Evolutionary conservation across 371 early-diverging fungal species (phyloP).

Genomic region (Rhizopus microsporus): DNA sequence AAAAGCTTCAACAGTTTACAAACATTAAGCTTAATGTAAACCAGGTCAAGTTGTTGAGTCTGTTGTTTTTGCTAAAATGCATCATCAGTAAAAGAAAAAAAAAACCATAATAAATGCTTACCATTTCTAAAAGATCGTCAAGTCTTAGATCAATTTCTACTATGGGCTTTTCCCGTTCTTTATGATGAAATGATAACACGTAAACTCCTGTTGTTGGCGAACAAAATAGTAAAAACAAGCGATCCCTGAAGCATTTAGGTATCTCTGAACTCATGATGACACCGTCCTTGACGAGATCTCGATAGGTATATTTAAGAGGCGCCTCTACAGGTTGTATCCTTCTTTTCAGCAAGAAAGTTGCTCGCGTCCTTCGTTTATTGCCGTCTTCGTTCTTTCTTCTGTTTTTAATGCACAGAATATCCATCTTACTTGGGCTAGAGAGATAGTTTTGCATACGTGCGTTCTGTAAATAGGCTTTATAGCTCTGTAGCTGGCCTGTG

Average conservation of each 20-base stretch:
- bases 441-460: constrained; percentile 77
- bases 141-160: constrained; percentile 93
- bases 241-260: constrained; percentile 77
- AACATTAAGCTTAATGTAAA: constrained; percentile 85
- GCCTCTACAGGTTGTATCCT: constrained; percentile 48
- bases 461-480: constrained; percentile 90
- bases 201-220: constrained; percentile 88
- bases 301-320: constrained; percentile 78
- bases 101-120: neutral
- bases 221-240: constrained; percentile 81
- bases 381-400: constrained; percentile 45
- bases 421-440: constrained; percentile 28
- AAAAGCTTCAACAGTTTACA: constrained; percentile 40
- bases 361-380: constrained; percentile 43
- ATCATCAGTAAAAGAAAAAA: too few species aligned
- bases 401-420: constrained; percentile 7
- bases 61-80: constrained; percentile 82
- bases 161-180: constrained; percentile 89
- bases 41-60: constrained; percentile 80
- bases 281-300: constrained; percentile 86
- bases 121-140: constrained; percentile 90
- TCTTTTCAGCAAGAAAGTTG: constrained; percentile 33
- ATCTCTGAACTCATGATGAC: constrained; percentile 88
- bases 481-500: constrained; percentile 80
- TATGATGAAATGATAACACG: constrained; percentile 80